Conservation (phyloP, 176 grass and related monocot genomes). For the Pontederia paniculata region DNA sequence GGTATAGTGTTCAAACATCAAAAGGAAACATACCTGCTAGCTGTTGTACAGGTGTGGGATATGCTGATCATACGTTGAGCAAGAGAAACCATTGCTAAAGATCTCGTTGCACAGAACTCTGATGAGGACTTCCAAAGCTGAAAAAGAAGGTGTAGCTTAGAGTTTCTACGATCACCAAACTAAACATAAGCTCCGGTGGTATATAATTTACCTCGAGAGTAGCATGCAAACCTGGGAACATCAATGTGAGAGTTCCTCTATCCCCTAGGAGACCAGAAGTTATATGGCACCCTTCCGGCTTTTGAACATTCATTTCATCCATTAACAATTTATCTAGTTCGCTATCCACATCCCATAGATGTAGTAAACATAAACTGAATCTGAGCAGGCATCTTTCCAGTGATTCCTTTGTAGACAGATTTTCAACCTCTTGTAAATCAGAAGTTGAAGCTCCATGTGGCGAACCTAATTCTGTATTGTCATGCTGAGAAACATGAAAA, state of each 20-base stretch:
- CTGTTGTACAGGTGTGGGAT: conserved; percentile 66
- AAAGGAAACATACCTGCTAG: conserved; percentile 63
- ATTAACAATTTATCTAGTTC: conserved; percentile 81
- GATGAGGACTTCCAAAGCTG: conserved; percentile 90
- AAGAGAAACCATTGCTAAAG: conserved; percentile 78
- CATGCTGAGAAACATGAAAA: conserved; percentile 34
- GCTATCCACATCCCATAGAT: conserved; percentile 81
- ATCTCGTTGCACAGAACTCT: conserved; percentile 96
- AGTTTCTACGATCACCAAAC: background rate
- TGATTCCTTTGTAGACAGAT: conserved; percentile 57
- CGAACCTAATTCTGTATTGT: conserved; percentile 16
- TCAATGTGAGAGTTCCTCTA: conserved; percentile 74
- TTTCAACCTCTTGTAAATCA: conserved; percentile 39
- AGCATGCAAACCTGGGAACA: conserved; percentile 72
- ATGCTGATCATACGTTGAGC: conserved; percentile 88
- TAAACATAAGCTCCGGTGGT: background rate
- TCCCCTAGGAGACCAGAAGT: conserved; percentile 66
- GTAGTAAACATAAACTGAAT: conserved; percentile 93
- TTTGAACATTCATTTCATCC: conserved; percentile 91
- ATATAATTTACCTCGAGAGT: conserved; percentile 68
- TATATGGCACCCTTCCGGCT: conserved; percentile 80
- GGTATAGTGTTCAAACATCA: background rate
- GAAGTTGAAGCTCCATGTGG: conserved; percentile 22
- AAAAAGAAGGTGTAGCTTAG: conserved; percentile 15
- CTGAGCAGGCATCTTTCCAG: conserved; percentile 68